Evolutionary conservation across 2,329 filamentous ascomycete genomes (phyloP).

Genomic region (Hypoxylon sp.): DNA sequence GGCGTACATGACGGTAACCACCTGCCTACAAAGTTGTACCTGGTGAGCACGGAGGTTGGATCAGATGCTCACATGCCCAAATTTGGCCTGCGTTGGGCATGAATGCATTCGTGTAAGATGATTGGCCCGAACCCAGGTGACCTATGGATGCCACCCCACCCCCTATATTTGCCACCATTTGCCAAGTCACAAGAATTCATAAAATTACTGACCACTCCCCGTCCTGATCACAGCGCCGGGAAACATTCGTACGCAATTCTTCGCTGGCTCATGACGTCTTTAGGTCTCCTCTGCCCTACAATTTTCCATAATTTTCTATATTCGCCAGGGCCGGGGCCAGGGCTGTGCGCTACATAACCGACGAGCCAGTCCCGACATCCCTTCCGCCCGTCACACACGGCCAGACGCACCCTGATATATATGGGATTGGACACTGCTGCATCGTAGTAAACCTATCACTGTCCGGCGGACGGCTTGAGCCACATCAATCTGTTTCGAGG

Average conservation of each 20-base stretch:
- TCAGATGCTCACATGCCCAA: constrained; percentile 38
- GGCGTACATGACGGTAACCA: constrained; percentile 25
- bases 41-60: constrained; percentile 41
- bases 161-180: constrained; percentile 33
- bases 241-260: constrained; percentile 35
- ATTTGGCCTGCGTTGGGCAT: constrained; percentile 45
- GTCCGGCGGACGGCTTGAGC: constrained; percentile 20
- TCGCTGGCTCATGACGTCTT: constrained; percentile 42
- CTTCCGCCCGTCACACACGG: constrained; percentile 21
- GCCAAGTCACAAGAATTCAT: constrained; percentile 42
- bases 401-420: constrained; percentile 23
- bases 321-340: constrained; percentile 8
- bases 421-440: constrained; percentile 41
- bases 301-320: constrained; percentile 21
- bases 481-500: constrained; percentile 26
- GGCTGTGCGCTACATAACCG: constrained; percentile 29
- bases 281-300: constrained; percentile 41
- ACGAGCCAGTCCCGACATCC: constrained; percentile 18
- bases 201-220: constrained; percentile 38
- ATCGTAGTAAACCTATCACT: constrained; percentile 29
- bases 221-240: constrained; percentile 31
- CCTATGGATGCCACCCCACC: constrained; percentile 32
- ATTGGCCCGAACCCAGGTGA: constrained; percentile 42
- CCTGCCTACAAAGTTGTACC: constrained; percentile 34
- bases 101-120: constrained; percentile 47